A percentile compares a stretch with the other conserved stretches of the same genome.
phyloP scores from a whole-genome alignment of 2,329 filamentous ascomycete genomes.

The Fusarium chuoi region DNA sequence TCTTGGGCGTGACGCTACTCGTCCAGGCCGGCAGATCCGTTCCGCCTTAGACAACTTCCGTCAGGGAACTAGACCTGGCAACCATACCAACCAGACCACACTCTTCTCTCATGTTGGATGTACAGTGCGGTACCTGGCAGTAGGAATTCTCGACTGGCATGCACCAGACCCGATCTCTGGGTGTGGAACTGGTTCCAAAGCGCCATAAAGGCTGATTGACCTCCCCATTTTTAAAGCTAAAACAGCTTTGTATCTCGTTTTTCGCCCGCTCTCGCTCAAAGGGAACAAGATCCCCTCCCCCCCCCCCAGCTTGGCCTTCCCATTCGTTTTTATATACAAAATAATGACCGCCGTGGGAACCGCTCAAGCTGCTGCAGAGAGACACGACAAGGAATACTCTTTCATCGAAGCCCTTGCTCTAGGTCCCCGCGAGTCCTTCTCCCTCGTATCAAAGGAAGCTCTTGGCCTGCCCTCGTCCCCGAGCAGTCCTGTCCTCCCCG shows the following conservation, averaged over 20 bases:
- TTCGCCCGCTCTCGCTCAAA: neutral
- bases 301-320: neutral
- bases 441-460: constrained; percentile 43
- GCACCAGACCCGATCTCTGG: constrained; percentile 3
- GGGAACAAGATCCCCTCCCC: constrained; percentile 15
- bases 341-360: constrained; percentile 41
- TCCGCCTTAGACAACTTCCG: constrained; percentile 29
- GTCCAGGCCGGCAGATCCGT: constrained; percentile 39
- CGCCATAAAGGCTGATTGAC: constrained; percentile 42
- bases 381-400: constrained; percentile 45
- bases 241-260: neutral
- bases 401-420: constrained; percentile 47
- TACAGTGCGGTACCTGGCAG: constrained; percentile 23
- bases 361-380: constrained; percentile 20
- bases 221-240: constrained; percentile 17
- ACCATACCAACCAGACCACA: neutral
- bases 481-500: constrained; percentile 11
- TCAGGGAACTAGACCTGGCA: constrained; percentile 6
- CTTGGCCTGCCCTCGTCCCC: constrained; percentile 38
- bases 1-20: constrained; percentile 13
- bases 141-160: constrained; percentile 6
- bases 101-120: neutral
- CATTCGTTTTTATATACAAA: constrained; percentile 18
- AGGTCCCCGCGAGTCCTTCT: constrained; percentile 41
- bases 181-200: constrained; percentile 2